Base-by-base conservation (phyloP, 371 early-diverging fungal genomes). In the Actinomortierella ambigua region DNA sequence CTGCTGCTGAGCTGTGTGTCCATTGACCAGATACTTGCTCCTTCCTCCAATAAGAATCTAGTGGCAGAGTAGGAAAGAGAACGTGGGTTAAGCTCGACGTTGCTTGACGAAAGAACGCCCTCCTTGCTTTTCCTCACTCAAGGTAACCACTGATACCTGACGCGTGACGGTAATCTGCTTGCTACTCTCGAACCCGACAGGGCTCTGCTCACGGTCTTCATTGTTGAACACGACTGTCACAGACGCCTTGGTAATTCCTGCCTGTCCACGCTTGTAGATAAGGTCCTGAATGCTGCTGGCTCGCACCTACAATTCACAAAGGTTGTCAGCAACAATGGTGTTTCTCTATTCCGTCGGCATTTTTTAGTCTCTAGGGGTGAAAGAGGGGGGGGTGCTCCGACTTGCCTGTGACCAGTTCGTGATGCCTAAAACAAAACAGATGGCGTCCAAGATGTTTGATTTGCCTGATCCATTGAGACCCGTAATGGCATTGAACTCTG, bases 381-480 rank as follows among this genome's bases (percentile, higher is more conserved):
- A 28, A 7, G 27, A 18, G 17, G 43, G n/a, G n/a, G n/a, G n/a
- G n/a, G 65, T 49, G 34, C 11, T 34, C 11, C 34, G 55, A 51
- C 75, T 59, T 85, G 92, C 93, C 76, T 91, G 91, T 15, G 90
- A 85, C 51, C 94, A 78, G 59, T 94, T 93, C 56, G 94, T 91
- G 50, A 99, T 95, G 22, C 99, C 99, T 22, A 99, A 84, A 6
- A 96, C 99, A 82, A 99, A 99, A 71, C 99, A 97, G 68, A 99
- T 98, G 24, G 98, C 98, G 77, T 99, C 99, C 26, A 99, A 83
- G 53, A 99, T 94, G 82, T 99, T 99, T 20, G 98, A 98, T 78
- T 99, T 99, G 43, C 99, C 99, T 5, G 97, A 94, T 23, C 99
- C 99, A 77, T 99, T 99, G 41, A 99, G 85, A 40, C 99, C 99